Conservation (phyloP, 2,329 filamentous ascomycete species). For the Dactylellina leptospora region DNA sequence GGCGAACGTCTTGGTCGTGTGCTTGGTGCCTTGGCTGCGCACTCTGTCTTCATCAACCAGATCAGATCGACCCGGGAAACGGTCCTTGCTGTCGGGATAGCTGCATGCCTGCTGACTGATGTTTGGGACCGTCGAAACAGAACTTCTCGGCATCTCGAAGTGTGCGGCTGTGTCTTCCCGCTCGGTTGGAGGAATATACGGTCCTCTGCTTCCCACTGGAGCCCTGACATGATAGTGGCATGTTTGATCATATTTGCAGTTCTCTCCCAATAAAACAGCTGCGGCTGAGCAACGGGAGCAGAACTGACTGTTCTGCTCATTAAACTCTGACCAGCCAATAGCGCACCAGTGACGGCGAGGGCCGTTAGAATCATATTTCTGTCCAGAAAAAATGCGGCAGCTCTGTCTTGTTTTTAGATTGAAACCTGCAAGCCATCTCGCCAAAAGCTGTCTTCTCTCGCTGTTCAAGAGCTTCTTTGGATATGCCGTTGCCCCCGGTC, state of each 20-base stretch:
- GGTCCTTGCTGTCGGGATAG: too few relatives aligned
- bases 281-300: conserved; percentile 47
- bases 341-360: conserved; percentile 9
- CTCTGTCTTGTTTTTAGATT: conserved; percentile 8
- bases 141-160: neutral
- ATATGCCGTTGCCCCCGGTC: too few relatives aligned
- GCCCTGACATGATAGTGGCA: conserved; percentile 42
- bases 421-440: conserved; percentile 39
- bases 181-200: conserved; percentile 24
- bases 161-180: conserved; percentile 37
- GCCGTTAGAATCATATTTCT: neutral
- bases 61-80: too few relatives aligned
- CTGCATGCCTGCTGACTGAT: too few relatives aligned
- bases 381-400: neutral
- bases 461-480: too few relatives aligned
- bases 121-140: too few relatives aligned
- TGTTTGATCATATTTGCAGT: conserved; percentile 7
- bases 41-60: too few relatives aligned
- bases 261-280: conserved; percentile 25
- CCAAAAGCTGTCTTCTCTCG: conserved; percentile 10
- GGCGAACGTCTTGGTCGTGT: too few relatives aligned
- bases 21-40: too few relatives aligned
- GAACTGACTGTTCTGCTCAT: too few relatives aligned
- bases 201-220: neutral
- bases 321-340: neutral